Evolutionary conservation across 2,329 filamentous ascomycete genomes (phyloP).

Genomic region (Harringtonia aguacate): DNA sequence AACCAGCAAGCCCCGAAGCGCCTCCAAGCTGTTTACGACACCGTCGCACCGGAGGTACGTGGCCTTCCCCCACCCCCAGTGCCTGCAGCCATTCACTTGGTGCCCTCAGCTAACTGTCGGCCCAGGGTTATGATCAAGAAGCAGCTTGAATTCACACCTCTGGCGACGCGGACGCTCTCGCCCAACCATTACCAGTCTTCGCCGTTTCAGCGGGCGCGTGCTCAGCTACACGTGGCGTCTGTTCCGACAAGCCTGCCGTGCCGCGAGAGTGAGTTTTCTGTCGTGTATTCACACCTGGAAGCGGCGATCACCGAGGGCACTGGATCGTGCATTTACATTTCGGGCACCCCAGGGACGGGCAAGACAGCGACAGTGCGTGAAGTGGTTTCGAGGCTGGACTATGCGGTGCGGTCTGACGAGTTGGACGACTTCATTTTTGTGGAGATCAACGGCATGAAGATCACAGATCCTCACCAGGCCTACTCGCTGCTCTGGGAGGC

Average conservation of each 20-base stretch:
- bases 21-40: constrained; percentile 30
- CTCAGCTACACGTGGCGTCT: constrained; percentile 82
- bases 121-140: constrained; percentile 63
- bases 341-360: constrained; percentile 93
- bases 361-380: constrained; percentile 97
- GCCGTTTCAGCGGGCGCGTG: constrained; percentile 84
- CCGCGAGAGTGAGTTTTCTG: constrained; percentile 80
- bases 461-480: constrained; percentile 93
- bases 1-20: constrained; percentile 39
- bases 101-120: too few species aligned
- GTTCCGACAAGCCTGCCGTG: constrained; percentile 85
- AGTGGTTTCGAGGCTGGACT: constrained; percentile 79
- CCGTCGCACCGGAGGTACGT: constrained; percentile 29
- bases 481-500: constrained; percentile 96
- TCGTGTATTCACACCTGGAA: constrained; percentile 88
- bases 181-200: constrained; percentile 65
- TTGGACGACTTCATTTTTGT: constrained; percentile 98
- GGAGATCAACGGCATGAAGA: constrained; percentile 99
- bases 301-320: constrained; percentile 88
- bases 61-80: constrained; percentile 23
- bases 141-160: constrained; percentile 84
- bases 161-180: constrained; percentile 79
- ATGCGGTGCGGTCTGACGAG: constrained; percentile 80
- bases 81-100: not conserved
- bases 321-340: constrained; percentile 97